A percentile compares a stretch with the other conserved stretches of the same genome.
phyloP scores from a whole-genome alignment of 75 land plant species.

The Cunninghamia lanceolata region DNA sequence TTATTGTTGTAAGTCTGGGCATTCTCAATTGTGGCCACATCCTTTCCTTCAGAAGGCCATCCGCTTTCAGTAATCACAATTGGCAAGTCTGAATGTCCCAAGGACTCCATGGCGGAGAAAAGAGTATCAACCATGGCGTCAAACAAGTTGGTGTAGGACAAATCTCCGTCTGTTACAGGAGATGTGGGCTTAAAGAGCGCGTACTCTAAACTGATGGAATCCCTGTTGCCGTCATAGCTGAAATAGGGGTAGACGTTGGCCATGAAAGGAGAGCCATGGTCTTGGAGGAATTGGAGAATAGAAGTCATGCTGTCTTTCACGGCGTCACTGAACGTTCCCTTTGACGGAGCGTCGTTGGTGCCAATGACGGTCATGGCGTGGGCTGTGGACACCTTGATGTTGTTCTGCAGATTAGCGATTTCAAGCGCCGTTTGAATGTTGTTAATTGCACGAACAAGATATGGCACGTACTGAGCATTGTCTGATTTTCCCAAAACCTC shows the following conservation, averaged over 20 bases:
- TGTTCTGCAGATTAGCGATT: constrained; percentile 15
- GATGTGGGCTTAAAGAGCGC: constrained; percentile 23
- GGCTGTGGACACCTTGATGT: constrained; percentile 33
- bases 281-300: constrained; percentile 34
- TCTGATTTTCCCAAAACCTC: constrained; percentile 20
- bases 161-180: constrained; percentile 17
- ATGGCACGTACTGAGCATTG: neutral
- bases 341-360: constrained; percentile 27
- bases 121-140: too few relatives aligned
- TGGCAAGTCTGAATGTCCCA: constrained; percentile 36
- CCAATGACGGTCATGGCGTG: constrained; percentile 12
- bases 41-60: constrained; percentile 73
- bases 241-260: constrained; percentile 56
- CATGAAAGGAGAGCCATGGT: constrained; percentile 30
- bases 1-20: constrained; percentile 29
- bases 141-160: constrained; percentile 23
- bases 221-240: constrained; percentile 17
- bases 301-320: constrained; percentile 17
- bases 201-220: constrained; percentile 18
- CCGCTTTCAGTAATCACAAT: constrained; percentile 77
- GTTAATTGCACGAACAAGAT: constrained; percentile 32
- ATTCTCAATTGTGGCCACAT: constrained; percentile 3
- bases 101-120: too few relatives aligned
- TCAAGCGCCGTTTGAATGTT: constrained; percentile 19
- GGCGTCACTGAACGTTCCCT: neutral